These are phyloP conservation scores for Cichorium intybus DNA, from an alignment of 140 eudicot species.

Conservation along the genomic window DNA sequence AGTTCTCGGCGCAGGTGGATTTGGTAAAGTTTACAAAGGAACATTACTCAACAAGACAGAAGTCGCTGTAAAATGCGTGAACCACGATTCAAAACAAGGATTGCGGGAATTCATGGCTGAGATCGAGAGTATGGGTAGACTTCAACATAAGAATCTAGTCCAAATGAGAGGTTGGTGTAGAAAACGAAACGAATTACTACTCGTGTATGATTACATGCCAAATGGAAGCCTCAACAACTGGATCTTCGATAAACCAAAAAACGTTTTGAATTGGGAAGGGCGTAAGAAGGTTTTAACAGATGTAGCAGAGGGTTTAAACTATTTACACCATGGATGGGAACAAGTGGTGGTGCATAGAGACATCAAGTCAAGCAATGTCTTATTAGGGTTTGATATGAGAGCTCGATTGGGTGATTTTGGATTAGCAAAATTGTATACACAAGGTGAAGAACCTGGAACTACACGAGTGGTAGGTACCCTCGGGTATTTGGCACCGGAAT, in stretches of 20 bases:
- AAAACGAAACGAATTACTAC: constrained; percentile 56
- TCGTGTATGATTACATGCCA: constrained; percentile 85
- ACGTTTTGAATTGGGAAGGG: constrained; percentile 54
- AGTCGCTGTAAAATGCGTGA: constrained; percentile 80
- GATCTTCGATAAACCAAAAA: constrained; percentile 67
- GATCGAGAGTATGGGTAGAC: constrained; percentile 77
- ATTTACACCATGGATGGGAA: constrained; percentile 88
- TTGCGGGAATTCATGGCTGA: constrained; percentile 85
- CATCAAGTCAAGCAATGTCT: constrained; percentile 78
- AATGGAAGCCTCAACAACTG: constrained; percentile 73
- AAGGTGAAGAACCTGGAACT: constrained; percentile 75
- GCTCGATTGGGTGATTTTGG: constrained; percentile 86
- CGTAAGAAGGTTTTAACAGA: constrained; percentile 56
- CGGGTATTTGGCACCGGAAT: constrained; percentile 80
- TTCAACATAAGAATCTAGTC: constrained; percentile 76
- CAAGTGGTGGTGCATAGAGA: constrained; percentile 82
- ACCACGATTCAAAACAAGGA: constrained; percentile 79
- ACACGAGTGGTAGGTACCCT: constrained; percentile 85
- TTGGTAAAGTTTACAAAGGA: constrained; percentile 75
- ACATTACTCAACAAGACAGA: constrained; percentile 37
- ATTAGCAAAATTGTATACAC: constrained; percentile 68
- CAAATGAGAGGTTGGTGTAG: constrained; percentile 88
- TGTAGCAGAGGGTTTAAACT: constrained; percentile 82
- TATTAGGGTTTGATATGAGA: constrained; percentile 65
- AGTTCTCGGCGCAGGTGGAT: constrained; percentile 75